Conservation (phyloP, 371 early-diverging fungal genomes). For the Nematocida ironsii region DNA sequence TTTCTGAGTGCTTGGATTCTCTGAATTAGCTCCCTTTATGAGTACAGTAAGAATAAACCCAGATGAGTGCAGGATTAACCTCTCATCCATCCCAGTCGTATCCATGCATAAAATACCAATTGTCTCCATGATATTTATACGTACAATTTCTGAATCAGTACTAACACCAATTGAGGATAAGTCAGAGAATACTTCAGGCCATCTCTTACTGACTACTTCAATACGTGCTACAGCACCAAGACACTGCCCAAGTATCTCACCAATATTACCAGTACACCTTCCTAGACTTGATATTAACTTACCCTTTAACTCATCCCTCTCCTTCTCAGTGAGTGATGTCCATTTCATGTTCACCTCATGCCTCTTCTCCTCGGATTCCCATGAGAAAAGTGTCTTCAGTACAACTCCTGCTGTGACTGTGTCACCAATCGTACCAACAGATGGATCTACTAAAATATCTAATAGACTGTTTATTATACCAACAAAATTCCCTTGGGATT, state of each 20-base stretch:
- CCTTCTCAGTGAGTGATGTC: conserved; percentile 17
- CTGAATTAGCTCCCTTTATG: conserved; percentile 5
- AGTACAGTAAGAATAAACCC: conserved; percentile 50
- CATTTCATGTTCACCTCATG: conserved; percentile 30
- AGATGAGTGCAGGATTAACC: conserved; percentile 30
- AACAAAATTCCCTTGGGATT: conserved; percentile 13
- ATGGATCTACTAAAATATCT: conserved; percentile 4
- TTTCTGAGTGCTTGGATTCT: neutral
- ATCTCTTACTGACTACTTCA: conserved; percentile 37
- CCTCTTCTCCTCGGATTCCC: conserved; percentile 52
- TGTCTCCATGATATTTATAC: conserved; percentile 39
- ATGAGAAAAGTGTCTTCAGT: conserved; percentile 45
- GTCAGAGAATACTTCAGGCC: conserved; percentile 36
- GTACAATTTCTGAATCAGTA: neutral
- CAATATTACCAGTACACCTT: conserved; percentile 1
- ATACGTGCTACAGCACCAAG: conserved; percentile 42
- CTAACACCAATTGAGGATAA: neutral
- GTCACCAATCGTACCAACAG: neutral
- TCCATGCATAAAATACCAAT: conserved; percentile 47
- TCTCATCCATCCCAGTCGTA: conserved; percentile 36
- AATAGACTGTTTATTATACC: neutral
- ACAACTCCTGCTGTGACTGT: conserved; percentile 34
- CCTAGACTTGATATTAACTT: conserved; percentile 18
- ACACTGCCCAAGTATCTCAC: conserved; percentile 50
- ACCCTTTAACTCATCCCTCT: conserved; percentile 7